These are phyloP conservation scores for Pascua sp. DNA, from an alignment of 1,284 basidiomycete species.

Conservation along the genomic window DNA sequence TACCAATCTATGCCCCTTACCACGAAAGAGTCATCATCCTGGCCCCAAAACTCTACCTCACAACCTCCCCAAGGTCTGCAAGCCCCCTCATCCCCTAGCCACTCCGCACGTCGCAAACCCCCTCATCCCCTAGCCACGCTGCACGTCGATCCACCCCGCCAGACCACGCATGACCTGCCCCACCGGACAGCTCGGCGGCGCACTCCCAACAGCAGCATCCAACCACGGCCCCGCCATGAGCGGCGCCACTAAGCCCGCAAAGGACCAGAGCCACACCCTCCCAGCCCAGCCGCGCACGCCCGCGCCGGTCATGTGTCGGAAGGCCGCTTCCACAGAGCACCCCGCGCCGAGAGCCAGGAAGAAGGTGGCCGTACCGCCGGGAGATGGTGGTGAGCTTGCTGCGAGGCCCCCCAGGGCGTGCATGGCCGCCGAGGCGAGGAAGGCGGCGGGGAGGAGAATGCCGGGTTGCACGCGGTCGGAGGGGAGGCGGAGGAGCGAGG, in stretches of 20 bases:
- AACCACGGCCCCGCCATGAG: too few relatives aligned
- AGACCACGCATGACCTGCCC: neutral
- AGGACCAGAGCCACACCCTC: slow-evolving; percentile 28
- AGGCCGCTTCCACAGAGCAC: slow-evolving; percentile 16
- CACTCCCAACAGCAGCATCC: too few relatives aligned
- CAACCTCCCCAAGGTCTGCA: too few relatives aligned
- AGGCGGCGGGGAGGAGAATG: slow-evolving; percentile 28
- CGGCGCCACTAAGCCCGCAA: neutral
- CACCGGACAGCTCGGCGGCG: neutral
- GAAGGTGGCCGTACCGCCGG: slow-evolving; percentile 23
- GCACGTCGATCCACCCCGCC: neutral
- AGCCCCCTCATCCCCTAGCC: too few relatives aligned
- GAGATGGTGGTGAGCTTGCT: slow-evolving; percentile 25
- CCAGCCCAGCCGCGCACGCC: slow-evolving; percentile 37
- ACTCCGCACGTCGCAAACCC: slow-evolving; percentile 1
- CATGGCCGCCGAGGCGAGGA: slow-evolving; percentile 37
- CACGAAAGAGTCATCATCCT: too few relatives aligned
- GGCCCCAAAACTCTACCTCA: too few relatives aligned
- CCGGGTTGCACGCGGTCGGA: slow-evolving; percentile 23
- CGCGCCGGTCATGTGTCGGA: slow-evolving; percentile 20
- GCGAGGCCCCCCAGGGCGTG: slow-evolving; percentile 41
- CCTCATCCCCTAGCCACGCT: neutral
- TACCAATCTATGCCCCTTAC: too few relatives aligned
- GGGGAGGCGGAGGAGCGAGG: slow-evolving; percentile 18
- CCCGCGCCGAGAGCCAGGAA: slow-evolving; percentile 40